Conservation (phyloP, 1,284 basidiomycete genomes). For the Ganoderma meredithae region DNA sequence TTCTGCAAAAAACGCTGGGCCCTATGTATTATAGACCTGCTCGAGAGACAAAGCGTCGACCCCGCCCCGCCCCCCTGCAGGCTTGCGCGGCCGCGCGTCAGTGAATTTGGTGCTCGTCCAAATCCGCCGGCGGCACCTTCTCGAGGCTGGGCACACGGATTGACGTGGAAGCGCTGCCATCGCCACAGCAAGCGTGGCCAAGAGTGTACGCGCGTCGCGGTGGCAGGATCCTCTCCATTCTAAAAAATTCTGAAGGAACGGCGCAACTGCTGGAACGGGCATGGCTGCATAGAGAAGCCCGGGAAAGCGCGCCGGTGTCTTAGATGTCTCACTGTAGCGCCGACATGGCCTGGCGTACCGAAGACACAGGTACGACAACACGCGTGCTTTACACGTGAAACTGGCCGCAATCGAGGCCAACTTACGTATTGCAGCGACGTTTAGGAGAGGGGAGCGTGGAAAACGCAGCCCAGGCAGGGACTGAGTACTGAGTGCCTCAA, state of each 20-base stretch:
- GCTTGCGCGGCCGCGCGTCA: neutral
- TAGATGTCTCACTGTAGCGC: constrained; percentile 4
- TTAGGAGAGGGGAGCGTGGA: neutral
- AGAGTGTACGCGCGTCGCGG: neutral
- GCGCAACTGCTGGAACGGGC: neutral
- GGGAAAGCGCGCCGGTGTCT: neutral
- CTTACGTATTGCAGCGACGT: neutral
- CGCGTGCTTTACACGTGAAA: neutral
- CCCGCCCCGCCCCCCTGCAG: neutral
- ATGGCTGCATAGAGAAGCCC: neutral
- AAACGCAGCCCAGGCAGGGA: neutral
- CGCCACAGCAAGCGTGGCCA: neutral
- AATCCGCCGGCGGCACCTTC: neutral
- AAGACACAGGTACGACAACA: neutral
- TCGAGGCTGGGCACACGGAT: neutral
- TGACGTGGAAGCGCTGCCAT: neutral
- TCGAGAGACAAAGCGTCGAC: neutral
- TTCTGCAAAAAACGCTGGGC: neutral
- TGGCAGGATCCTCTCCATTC: constrained; percentile 3
- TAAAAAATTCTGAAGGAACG: constrained; percentile 4
- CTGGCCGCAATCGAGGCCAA: neutral
- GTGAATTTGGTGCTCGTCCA: neutral
- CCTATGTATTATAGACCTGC: neutral
- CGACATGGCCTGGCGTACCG: neutral
- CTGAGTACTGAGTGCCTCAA: neutral